Percentiles rank a stretch among this genome's conserved stretches.
Conservation (phyloP, 2,329 filamentous ascomycete genomes). For the Aphanoascus verrucosus region DNA sequence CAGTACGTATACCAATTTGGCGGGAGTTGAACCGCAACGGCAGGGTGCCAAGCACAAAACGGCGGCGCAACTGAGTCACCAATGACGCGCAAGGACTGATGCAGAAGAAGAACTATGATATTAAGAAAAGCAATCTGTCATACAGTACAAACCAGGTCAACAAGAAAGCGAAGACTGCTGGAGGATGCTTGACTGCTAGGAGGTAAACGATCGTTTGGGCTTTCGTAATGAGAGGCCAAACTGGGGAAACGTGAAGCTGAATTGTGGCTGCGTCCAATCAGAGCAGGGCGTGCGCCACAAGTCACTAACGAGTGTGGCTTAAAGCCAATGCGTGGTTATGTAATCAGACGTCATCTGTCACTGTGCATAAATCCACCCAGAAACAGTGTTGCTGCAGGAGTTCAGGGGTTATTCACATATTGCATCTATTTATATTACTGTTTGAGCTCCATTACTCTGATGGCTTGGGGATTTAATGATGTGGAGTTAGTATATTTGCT, state of each 20-base stretch:
- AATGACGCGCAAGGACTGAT: background rate
- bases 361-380: background rate
- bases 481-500: background rate
- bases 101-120: background rate
- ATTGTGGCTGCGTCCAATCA: constrained; percentile 8
- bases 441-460: background rate
- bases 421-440: background rate
- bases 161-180: background rate
- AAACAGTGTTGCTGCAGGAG: background rate
- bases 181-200: background rate
- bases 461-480: background rate
- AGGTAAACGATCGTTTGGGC: background rate
- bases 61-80: background rate
- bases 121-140: background rate
- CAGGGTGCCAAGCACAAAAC: background rate
- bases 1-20: background rate
- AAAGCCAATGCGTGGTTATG: background rate
- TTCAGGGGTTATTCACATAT: too few relatives aligned
- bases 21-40: background rate
- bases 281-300: background rate
- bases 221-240: constrained; percentile 1
- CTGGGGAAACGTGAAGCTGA: constrained; percentile 1
- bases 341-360: background rate
- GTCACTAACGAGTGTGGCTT: background rate
- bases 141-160: background rate